Evolutionary conservation across 768 basidiomycete species (phyloP), one percentile per base, ranked within the genome.

Genomic region (Mycena vulgaris): DNA sequence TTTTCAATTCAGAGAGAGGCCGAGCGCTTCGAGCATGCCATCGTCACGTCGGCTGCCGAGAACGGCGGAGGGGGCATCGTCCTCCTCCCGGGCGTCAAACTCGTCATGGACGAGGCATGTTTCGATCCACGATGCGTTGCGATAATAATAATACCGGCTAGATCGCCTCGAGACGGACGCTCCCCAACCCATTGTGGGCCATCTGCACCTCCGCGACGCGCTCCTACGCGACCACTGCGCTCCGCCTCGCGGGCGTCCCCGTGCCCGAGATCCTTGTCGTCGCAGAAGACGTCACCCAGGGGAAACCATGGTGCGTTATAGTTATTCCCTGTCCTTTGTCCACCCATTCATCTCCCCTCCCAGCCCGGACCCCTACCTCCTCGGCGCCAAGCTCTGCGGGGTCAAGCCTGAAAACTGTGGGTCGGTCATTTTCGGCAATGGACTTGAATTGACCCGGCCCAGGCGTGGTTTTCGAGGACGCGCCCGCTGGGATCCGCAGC

Each of bases 391-490:
- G 77, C 85, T 84, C 68, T 91, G 92, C 73, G 87, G 89, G 2
- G 89, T 92, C 25, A 84, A 88, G 51, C 88, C 92, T 16, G 80
- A 84, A 64, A 88, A 89, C 61, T 95, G 93, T 89, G 63, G 63
- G 87, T 77, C 23, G 40, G 6, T 40, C 40, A 16, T 45, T 74
- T 47, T 19, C 23, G 8, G 23, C 25, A 28, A 21, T 39, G 21
- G 27, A 35, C 17, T 47, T 66, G 25, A 59, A 66, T 53, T 66
- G 23, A 48, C 42, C 40, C 61, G 52, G 57, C 42, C 6, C 60
- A 92, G 93, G 92, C 74, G 84, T 97, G 53, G 97, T 98, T 19
- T 88, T 98, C 35, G 96, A 97, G 78, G 97, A 98, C 81, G 95
- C 97, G 3, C 96, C 96, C 1, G 89, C 89, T 19, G 97, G 96